Evolutionary conservation across 805 yeast species (phyloP).

Genomic region (Starmerella potacharoeniae): DNA sequence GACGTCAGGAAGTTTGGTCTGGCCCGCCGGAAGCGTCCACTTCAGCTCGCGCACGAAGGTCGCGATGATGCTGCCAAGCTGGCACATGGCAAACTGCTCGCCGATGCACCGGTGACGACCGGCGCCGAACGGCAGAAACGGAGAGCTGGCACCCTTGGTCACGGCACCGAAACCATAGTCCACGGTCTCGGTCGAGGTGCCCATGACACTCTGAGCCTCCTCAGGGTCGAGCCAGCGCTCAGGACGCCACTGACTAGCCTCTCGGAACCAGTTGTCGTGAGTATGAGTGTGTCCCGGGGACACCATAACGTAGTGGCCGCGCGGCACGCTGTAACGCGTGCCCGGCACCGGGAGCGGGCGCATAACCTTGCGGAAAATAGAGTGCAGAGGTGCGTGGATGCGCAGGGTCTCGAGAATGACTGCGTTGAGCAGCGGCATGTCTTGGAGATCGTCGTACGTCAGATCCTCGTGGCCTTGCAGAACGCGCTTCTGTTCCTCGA

Average conservation of each 20-base stretch:
- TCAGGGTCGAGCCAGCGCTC: slow-evolving; percentile 58
- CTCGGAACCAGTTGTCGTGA: slow-evolving; percentile 66
- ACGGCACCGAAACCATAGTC: slow-evolving; percentile 97
- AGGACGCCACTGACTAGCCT: slow-evolving; percentile 63
- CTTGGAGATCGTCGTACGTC: slow-evolving; percentile 70
- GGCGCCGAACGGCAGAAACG: slow-evolving; percentile 97
- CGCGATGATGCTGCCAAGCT: slow-evolving; percentile 73
- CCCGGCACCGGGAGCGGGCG: slow-evolving; percentile 69
- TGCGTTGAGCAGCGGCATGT: slow-evolving; percentile 71
- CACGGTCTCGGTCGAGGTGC: slow-evolving; percentile 30
- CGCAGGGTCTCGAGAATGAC: slow-evolving; percentile 87
- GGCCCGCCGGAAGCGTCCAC: slow-evolving; percentile 56
- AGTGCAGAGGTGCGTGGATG: slow-evolving; percentile 92
- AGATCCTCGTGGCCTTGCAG: slow-evolving; percentile 37
- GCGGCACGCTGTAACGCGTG: slow-evolving; percentile 70
- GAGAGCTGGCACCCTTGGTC: slow-evolving; percentile 89
- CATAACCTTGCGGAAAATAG: slow-evolving; percentile 84
- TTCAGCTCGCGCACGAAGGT: slow-evolving; percentile 62
- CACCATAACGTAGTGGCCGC: slow-evolving; percentile 78
- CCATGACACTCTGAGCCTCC: slow-evolving; percentile 22
- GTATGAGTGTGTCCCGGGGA: slow-evolving; percentile 88
- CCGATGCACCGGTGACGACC: slow-evolving; percentile 99
- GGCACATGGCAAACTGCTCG: slow-evolving; percentile 93
- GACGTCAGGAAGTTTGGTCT: slow-evolving; percentile 33
- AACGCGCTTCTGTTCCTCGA: slow-evolving; percentile 58